phyloP scores from a whole-genome alignment of 2,329 filamentous ascomycete genomes.

The Paramyrothecium sp. region DNA sequence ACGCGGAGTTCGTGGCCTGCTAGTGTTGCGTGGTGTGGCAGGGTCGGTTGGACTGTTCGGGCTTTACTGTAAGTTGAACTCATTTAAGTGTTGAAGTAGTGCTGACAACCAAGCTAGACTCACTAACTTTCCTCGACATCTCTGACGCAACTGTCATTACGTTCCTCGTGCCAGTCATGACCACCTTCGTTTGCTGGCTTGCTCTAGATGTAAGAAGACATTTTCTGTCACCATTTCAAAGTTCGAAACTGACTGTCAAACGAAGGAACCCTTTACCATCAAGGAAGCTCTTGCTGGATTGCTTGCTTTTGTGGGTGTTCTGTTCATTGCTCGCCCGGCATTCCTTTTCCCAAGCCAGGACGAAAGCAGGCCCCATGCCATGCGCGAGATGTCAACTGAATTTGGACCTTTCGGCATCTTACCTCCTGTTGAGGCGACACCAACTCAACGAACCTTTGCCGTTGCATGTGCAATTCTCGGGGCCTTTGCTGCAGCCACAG shows the following conservation, averaged over 20 bases:
- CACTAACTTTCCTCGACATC: slow-evolving; percentile 66
- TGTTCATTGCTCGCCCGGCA: slow-evolving; percentile 71
- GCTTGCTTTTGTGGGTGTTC: slow-evolving; percentile 68
- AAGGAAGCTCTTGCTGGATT: slow-evolving; percentile 69
- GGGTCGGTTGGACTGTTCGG: slow-evolving; percentile 69
- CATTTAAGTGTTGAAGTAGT: neutral
- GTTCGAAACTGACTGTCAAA: slow-evolving; percentile 19
- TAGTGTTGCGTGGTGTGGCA: slow-evolving; percentile 62
- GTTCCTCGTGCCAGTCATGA: slow-evolving; percentile 72
- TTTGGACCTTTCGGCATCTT: slow-evolving; percentile 18
- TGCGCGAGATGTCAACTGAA: neutral
- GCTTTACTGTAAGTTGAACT: slow-evolving; percentile 31
- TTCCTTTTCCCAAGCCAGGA: slow-evolving; percentile 47
- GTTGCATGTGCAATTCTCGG: slow-evolving; percentile 67
- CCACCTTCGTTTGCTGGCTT: slow-evolving; percentile 65
- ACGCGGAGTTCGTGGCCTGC: slow-evolving; percentile 58
- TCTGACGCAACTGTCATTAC: slow-evolving; percentile 79
- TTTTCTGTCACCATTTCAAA: neutral
- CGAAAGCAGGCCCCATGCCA: neutral
- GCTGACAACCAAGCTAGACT: slow-evolving; percentile 27
- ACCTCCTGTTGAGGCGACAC: slow-evolving; percentile 37
- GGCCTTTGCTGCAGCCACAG: slow-evolving; percentile 65
- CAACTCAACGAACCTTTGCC: slow-evolving; percentile 63
- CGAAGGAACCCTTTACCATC: slow-evolving; percentile 71
- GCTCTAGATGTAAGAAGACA: slow-evolving; percentile 19